Base-by-base conservation (phyloP, 345 rosid species). In the Schrenkiella parvula region DNA sequence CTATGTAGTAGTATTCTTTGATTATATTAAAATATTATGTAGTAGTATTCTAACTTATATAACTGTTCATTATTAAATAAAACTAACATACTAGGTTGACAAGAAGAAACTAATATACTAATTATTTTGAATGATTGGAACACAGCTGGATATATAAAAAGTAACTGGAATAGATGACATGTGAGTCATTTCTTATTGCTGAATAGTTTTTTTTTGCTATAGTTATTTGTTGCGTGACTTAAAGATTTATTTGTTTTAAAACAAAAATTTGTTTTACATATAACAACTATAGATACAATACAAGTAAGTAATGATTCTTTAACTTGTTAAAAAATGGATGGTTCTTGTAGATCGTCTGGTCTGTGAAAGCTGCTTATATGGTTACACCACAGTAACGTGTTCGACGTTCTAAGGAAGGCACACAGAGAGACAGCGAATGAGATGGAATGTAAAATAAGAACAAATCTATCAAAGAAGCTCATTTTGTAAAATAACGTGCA, bases 141-240 rank as follows among this genome's bases (percentile, higher is more conserved):
- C 4, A 51, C 18, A 52, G 61, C 71, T 66, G 38, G 48, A 38
- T 38, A 9, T 15, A 15, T n/a, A 66, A n/a, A n/a, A n/a, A 22
- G 25, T 66, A 51, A 47, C 57, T 64, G 31, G 28, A 32, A 64
- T 19, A 64, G 54, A 35, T 32, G 62, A 38, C 61, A 53, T 38
- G 70, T 50, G 41, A 65, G 2, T 47, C 32, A 12, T 52, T 14
- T 25, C 6, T 56, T 19, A 29, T 58, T 35, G 29, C 14, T n/a
- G n/a, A n/a, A n/a, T n/a, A n/a, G n/a, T n/a, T n/a, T n/a, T n/a
- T n/a, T n/a, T n/a, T n/a, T n/a, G n/a, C n/a, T n/a, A n/a, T n/a
- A n/a, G n/a, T n/a, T n/a, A n/a, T n/a, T 56, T 19, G 44, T 58
- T 35, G 29, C 14, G 11, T 38, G 47, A 58, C 44, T 28, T 53